phyloP scores from a whole-genome alignment of 2,329 filamentous ascomycete genomes.

The Calonectria fujianensis region DNA sequence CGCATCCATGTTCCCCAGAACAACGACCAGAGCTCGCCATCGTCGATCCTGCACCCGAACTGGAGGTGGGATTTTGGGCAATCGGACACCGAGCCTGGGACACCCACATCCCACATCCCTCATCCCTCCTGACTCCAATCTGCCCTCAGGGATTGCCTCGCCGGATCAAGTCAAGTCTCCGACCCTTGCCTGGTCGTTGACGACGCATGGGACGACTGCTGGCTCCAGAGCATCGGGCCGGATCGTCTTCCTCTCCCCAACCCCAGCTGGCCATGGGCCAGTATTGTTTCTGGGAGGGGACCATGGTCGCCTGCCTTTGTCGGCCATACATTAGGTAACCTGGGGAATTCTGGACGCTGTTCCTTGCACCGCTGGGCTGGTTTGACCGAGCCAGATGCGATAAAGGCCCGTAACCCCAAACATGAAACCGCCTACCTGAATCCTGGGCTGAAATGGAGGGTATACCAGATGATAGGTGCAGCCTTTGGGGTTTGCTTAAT shows the following conservation, averaged over 20 bases:
- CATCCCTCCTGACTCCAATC: slow-evolving; percentile 34
- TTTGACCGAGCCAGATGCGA: slow-evolving; percentile 23
- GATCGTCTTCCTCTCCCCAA: slow-evolving; percentile 48
- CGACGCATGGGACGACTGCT: slow-evolving; percentile 51
- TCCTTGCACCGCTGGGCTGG: slow-evolving; percentile 15
- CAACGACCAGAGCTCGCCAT: slow-evolving; percentile 21
- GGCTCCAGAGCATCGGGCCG: slow-evolving; percentile 55
- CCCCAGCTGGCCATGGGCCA: slow-evolving; percentile 48
- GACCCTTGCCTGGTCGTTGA: slow-evolving; percentile 40
- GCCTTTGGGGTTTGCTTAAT: neutral
- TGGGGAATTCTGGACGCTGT: slow-evolving; percentile 17
- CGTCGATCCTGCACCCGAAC: slow-evolving; percentile 29
- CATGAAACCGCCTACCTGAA: slow-evolving; percentile 23
- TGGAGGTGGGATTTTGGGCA: slow-evolving; percentile 11
- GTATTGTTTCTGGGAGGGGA: slow-evolving; percentile 36
- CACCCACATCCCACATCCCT: neutral
- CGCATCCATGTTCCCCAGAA: slow-evolving; percentile 33
- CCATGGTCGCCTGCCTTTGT: slow-evolving; percentile 16
- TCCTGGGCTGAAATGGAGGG: slow-evolving; percentile 36
- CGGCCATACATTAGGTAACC: slow-evolving; percentile 29
- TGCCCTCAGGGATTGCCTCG: slow-evolving; percentile 28
- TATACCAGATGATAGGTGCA: slow-evolving; percentile 14
- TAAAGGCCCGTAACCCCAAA: slow-evolving; percentile 16
- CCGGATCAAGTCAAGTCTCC: slow-evolving; percentile 45
- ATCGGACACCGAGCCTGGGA: slow-evolving; percentile 19